These are phyloP conservation scores for Phalaenopsis hybrid DNA, from an alignment of 116 monocot species.

Conservation along the genomic window DNA sequence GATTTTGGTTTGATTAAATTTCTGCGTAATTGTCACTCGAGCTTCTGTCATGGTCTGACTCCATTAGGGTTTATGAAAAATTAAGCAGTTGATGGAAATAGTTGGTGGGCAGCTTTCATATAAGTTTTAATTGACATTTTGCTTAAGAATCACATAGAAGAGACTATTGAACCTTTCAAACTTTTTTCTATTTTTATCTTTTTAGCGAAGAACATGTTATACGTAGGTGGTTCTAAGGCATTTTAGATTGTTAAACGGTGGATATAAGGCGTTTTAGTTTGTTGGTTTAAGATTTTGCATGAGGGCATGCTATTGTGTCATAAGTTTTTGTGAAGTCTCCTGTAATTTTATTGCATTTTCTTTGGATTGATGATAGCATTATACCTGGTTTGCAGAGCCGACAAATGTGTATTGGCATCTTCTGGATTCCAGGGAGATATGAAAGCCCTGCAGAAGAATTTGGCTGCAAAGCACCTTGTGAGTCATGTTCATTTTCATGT, in stretches of 20 bases:
- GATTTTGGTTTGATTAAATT: too few relatives aligned
- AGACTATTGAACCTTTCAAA: background rate
- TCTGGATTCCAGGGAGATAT: constrained; percentile 97
- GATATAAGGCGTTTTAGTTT: background rate
- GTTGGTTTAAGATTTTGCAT: background rate
- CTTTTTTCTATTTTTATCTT: background rate
- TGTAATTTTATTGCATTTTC: background rate
- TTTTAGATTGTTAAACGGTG: background rate
- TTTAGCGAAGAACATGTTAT: background rate
- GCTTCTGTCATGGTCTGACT: too few relatives aligned
- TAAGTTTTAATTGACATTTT: background rate
- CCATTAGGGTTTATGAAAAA: too few relatives aligned
- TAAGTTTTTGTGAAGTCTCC: background rate
- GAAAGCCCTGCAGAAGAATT: constrained; percentile 82
- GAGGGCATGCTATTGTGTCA: background rate
- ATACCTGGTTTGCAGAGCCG: constrained; percentile 44
- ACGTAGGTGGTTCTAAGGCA: background rate
- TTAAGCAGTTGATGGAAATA: too few relatives aligned
- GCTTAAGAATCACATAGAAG: background rate
- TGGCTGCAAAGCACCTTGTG: constrained; percentile 83
- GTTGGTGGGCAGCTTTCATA: too few relatives aligned
- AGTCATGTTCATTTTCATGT: constrained; percentile 9
- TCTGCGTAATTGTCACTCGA: too few relatives aligned
- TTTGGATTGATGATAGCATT: background rate
- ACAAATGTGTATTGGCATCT: constrained; percentile 81